Conservation (phyloP, 2,329 filamentous ascomycete species). For the Amphichorda felina region DNA sequence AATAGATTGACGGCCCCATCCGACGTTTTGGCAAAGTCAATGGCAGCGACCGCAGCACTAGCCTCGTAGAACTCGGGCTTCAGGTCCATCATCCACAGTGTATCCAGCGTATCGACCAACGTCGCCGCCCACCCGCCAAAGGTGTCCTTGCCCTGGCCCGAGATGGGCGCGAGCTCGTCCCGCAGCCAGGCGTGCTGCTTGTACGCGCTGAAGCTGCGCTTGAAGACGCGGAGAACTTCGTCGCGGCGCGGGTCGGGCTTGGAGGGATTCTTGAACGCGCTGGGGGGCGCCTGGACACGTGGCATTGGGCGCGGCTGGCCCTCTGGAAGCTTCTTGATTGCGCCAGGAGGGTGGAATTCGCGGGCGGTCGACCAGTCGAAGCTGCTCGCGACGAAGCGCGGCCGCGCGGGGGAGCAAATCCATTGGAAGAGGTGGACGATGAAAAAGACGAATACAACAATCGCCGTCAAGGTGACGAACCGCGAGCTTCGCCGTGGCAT, state of each 20-base stretch:
- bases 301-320: slow-evolving; percentile 11
- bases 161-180: slow-evolving; percentile 39
- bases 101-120: slow-evolving; percentile 47
- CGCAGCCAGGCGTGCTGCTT: slow-evolving; percentile 36
- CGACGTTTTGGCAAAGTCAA: slow-evolving; percentile 36
- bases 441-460: not conserved
- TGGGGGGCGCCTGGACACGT: slow-evolving; percentile 4
- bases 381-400: not conserved
- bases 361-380: slow-evolving; percentile 4
- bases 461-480: not conserved
- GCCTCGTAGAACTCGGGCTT: slow-evolving; percentile 43
- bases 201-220: slow-evolving; percentile 33
- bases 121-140: slow-evolving; percentile 48
- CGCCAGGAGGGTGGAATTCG: slow-evolving; percentile 3
- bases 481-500: not conserved
- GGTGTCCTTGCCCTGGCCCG: slow-evolving; percentile 27
- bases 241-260: slow-evolving; percentile 5
- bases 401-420: not conserved
- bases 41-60: slow-evolving; percentile 28
- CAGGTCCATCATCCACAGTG: slow-evolving; percentile 50
- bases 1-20: slow-evolving; percentile 32
- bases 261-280: slow-evolving; percentile 2
- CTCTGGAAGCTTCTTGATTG: slow-evolving; percentile 4
- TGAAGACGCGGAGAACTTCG: slow-evolving; percentile 4
- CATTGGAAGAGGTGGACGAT: not conserved